phyloP scores from a whole-genome alignment of 371 early-diverging fungal species.

The Nematocida minor region DNA sequence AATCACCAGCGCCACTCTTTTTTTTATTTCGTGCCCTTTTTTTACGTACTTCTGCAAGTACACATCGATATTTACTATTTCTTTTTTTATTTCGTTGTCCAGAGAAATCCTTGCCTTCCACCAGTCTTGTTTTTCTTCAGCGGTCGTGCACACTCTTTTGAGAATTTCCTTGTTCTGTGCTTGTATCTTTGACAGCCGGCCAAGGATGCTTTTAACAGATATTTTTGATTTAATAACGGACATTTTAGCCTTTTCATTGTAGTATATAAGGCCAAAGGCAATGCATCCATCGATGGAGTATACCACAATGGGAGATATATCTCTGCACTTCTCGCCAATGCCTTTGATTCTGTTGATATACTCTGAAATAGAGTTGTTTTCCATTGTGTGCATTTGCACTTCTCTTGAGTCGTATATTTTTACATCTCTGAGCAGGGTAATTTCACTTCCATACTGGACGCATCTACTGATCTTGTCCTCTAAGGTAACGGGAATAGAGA shows the following conservation, averaged over 20 bases:
- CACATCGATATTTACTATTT: neutral
- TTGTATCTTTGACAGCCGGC: neutral
- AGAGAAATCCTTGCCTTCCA: conserved; percentile 18
- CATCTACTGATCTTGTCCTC: conserved; percentile 17
- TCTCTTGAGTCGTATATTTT: conserved; percentile 41
- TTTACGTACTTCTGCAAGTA: conserved; percentile 4
- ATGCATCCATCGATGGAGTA: conserved; percentile 18
- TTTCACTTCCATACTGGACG: conserved; percentile 15
- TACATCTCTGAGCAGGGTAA: conserved; percentile 13
- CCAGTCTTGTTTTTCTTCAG: conserved; percentile 28
- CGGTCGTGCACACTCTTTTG: neutral
- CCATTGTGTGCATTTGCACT: neutral
- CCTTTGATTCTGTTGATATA: conserved; percentile 22
- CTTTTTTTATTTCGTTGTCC: conserved; percentile 25
- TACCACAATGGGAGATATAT: conserved; percentile 14
- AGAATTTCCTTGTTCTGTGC: conserved; percentile 19
- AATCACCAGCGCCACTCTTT: neutral
- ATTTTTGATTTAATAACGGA: conserved; percentile 26
- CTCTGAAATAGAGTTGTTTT: neutral
- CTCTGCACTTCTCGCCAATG: conserved; percentile 9
- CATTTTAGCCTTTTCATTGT: conserved; percentile 23
- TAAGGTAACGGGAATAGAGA: neutral
- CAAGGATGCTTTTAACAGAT: neutral
- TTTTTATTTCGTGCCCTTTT: neutral
- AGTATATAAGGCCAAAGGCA: conserved; percentile 19